Percentiles rank a stretch among this genome's conserved stretches.
Conservation (phyloP, 257 asterid species). For the Nemophila menziesii region DNA sequence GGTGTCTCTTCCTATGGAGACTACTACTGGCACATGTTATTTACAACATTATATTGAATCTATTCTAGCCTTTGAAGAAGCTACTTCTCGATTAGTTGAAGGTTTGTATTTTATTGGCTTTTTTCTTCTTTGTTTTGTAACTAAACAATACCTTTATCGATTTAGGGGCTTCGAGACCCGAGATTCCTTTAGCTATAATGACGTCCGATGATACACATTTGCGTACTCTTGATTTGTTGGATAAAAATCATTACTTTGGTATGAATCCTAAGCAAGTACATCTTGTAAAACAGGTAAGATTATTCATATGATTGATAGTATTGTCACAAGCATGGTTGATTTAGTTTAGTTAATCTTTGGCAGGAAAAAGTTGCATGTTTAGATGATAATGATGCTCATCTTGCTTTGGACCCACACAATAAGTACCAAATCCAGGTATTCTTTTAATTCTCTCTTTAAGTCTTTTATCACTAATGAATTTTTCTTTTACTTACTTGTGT, state of each 20-base stretch:
- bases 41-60: constrained; percentile 84
- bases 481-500: background rate
- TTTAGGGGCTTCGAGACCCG: constrained; percentile 54
- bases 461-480: no score
- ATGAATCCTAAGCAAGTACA: constrained; percentile 83
- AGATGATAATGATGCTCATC: constrained; percentile 87
- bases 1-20: constrained; percentile 91
- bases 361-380: constrained; percentile 99
- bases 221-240: constrained; percentile 58
- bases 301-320: no score
- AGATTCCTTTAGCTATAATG: constrained; percentile 89
- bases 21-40: constrained; percentile 78
- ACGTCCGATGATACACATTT: constrained; percentile 96
- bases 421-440: constrained; percentile 92
- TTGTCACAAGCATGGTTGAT: no score
- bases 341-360: no score
- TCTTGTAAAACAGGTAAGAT: constrained; percentile 77
- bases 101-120: constrained; percentile 38
- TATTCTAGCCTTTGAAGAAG: constrained; percentile 86
- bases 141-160: background rate
- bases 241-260: constrained; percentile 77
- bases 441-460: no score
- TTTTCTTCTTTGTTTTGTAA: no score
- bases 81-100: constrained; percentile 54
- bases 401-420: constrained; percentile 73